Conservation (phyloP, 176 grass and related monocot genomes). For the Calamus simplicifolius region DNA sequence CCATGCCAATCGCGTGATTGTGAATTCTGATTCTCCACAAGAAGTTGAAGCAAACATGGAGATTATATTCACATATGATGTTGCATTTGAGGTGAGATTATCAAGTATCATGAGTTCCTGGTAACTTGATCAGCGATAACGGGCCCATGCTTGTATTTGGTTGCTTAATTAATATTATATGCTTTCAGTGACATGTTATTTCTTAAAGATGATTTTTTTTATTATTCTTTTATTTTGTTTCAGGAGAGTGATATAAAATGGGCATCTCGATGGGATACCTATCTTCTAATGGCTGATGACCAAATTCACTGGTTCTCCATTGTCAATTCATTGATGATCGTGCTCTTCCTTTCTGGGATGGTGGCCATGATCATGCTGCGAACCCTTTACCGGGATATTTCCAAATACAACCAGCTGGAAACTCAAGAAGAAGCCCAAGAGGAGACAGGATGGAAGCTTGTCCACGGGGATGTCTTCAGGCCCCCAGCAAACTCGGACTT, state of each 20-base stretch:
- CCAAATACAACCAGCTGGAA: slow-evolving; percentile 61
- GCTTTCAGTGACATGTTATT: neutral
- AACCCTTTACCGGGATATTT: slow-evolving; percentile 60
- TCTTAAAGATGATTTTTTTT: slow-evolving; percentile 4
- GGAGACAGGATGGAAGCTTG: slow-evolving; percentile 72
- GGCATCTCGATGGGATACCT: slow-evolving; percentile 71
- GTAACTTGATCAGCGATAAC: too few relatives aligned
- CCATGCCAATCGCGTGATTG: slow-evolving; percentile 38
- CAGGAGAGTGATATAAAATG: slow-evolving; percentile 60
- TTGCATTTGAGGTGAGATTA: slow-evolving; percentile 32
- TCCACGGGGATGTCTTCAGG: slow-evolving; percentile 61
- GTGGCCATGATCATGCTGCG: slow-evolving; percentile 76
- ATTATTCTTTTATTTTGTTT: slow-evolving; percentile 10
- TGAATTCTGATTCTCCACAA: slow-evolving; percentile 26
- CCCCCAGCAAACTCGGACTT: slow-evolving; percentile 45
- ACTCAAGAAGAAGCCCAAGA: slow-evolving; percentile 65
- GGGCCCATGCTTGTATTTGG: too few relatives aligned
- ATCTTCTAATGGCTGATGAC: slow-evolving; percentile 59
- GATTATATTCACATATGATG: slow-evolving; percentile 62
- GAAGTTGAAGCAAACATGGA: slow-evolving; percentile 43
- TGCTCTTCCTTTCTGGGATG: slow-evolving; percentile 64
- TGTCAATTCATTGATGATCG: slow-evolving; percentile 62
- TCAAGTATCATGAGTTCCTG: too few relatives aligned
- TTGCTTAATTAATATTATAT: slow-evolving; percentile 5
- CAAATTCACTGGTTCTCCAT: slow-evolving; percentile 77